Conservation (phyloP, 768 basidiomycete species). For the Xerocomellus amylosporus region DNA sequence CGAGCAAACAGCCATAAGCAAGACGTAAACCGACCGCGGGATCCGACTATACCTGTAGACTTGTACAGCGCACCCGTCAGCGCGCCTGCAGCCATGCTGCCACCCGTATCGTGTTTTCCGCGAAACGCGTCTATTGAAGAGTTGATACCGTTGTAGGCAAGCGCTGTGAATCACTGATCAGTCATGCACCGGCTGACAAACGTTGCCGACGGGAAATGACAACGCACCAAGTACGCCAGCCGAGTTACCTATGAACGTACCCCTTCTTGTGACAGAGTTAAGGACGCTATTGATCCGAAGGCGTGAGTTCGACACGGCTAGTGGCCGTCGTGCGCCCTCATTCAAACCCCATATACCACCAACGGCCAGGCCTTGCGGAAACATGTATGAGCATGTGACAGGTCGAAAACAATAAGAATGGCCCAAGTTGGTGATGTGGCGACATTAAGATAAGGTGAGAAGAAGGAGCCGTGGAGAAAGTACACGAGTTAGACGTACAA, state of each 20-base stretch:
- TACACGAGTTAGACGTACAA: constrained; percentile 48
- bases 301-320: constrained; percentile 81
- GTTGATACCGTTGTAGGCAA: constrained; percentile 95
- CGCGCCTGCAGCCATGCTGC: constrained; percentile 90
- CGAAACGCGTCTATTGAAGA: constrained; percentile 86
- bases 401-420: constrained; percentile 73
- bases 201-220: constrained; percentile 31
- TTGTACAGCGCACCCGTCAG: constrained; percentile 90
- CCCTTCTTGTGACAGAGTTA: constrained; percentile 94
- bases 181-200: constrained; percentile 34
- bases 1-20: constrained; percentile 35
- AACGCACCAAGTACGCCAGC: constrained; percentile 93
- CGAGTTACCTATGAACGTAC: constrained; percentile 97
- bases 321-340: constrained; percentile 85
- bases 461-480: constrained; percentile 44
- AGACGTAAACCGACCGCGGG: constrained; percentile 34
- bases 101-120: constrained; percentile 87
- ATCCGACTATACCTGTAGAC: constrained; percentile 74
- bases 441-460: constrained; percentile 69
- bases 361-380: constrained; percentile 81
- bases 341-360: constrained; percentile 96
- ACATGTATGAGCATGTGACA: constrained; percentile 73
- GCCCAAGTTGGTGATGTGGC: constrained; percentile 53
- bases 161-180: constrained; percentile 53
- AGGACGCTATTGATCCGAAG: constrained; percentile 95